phyloP scores from a whole-genome alignment of 2,329 filamentous ascomycete species.

The Verticillium nubilum region DNA sequence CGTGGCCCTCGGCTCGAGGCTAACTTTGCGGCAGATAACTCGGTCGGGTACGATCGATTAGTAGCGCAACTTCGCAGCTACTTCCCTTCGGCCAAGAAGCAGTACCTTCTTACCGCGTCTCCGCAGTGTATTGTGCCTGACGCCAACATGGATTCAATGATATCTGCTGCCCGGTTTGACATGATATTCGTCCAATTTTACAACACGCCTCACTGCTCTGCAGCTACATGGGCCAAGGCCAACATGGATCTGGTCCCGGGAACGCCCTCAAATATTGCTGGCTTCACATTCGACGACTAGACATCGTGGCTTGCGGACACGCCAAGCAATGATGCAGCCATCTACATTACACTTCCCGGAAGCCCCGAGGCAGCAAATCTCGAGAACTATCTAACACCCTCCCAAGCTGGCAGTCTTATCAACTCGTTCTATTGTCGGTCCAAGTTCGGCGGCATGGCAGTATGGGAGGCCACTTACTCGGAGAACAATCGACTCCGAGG shows the following conservation, averaged over 20 bases:
- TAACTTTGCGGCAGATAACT: conserved; percentile 13
- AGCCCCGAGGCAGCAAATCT: conserved; percentile 16
- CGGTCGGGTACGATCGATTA: conserved; percentile 22
- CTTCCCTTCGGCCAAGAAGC: conserved; percentile 13
- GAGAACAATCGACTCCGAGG: conserved; percentile 5
- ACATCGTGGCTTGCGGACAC: conserved; percentile 16
- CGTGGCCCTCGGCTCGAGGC: neutral
- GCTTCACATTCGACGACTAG: conserved; percentile 26
- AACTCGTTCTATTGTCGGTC: conserved; percentile 17
- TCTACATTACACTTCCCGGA: conserved; percentile 24
- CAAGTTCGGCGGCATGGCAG: conserved; percentile 22
- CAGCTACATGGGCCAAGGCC: conserved; percentile 15
- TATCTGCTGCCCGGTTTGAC: conserved; percentile 31
- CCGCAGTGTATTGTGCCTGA: conserved; percentile 36
- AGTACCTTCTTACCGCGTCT: conserved; percentile 39
- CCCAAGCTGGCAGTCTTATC: conserved; percentile 15
- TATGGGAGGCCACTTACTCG: conserved; percentile 22
- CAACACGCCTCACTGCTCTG: conserved; percentile 37
- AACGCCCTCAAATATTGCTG: conserved; percentile 5
- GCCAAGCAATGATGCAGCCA: conserved; percentile 18
- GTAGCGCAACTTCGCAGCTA: conserved; percentile 18
- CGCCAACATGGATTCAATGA: conserved; percentile 34
- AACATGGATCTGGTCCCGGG: conserved; percentile 20
- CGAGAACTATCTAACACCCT: conserved; percentile 16
- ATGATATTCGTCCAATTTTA: conserved; percentile 41